Evolutionary conservation across 805 yeast genomes (phyloP).

Genomic region (Sungouiozyma ichnusensis): DNA sequence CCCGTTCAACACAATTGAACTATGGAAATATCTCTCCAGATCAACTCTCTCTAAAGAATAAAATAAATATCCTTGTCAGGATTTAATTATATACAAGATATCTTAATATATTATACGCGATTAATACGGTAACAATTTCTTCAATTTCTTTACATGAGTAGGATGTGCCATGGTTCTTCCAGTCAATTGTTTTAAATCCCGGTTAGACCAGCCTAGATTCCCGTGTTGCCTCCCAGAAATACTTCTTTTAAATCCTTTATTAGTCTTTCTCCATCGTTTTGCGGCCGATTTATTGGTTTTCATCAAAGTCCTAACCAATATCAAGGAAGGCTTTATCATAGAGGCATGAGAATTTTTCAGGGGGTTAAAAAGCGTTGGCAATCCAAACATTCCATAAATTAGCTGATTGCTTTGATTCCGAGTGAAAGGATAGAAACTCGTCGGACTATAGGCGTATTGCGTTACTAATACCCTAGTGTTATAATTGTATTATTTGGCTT

Average conservation of each 20-base stretch:
- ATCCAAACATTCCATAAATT: background rate
- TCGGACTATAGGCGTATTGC: too few relatives aligned
- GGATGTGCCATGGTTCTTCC: constrained; percentile 47
- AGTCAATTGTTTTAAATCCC: constrained; percentile 47
- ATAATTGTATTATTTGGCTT: too few relatives aligned
- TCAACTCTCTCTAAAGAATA: too few relatives aligned
- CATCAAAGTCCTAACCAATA: constrained; percentile 33
- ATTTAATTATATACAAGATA: background rate
- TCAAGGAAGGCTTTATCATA: constrained; percentile 7
- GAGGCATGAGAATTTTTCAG: background rate
- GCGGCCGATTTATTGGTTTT: constrained; percentile 83
- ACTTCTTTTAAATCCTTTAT: constrained; percentile 54
- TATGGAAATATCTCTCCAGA: too few relatives aligned
- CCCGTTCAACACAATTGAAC: constrained; percentile 4
- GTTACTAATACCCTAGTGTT: too few relatives aligned
- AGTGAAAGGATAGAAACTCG: too few relatives aligned
- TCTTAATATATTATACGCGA: background rate
- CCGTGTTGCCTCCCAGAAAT: constrained; percentile 89
- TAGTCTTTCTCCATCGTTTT: constrained; percentile 74
- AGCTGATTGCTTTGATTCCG: background rate
- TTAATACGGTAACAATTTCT: constrained; percentile 41
- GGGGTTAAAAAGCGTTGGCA: constrained; percentile 3
- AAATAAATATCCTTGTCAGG: too few relatives aligned
- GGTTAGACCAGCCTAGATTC: constrained; percentile 74
- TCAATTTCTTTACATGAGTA: constrained; percentile 48